Base-by-base conservation (phyloP, 2,329 filamentous ascomycete genomes). In the Nothomitra cinnamomea region DNA sequence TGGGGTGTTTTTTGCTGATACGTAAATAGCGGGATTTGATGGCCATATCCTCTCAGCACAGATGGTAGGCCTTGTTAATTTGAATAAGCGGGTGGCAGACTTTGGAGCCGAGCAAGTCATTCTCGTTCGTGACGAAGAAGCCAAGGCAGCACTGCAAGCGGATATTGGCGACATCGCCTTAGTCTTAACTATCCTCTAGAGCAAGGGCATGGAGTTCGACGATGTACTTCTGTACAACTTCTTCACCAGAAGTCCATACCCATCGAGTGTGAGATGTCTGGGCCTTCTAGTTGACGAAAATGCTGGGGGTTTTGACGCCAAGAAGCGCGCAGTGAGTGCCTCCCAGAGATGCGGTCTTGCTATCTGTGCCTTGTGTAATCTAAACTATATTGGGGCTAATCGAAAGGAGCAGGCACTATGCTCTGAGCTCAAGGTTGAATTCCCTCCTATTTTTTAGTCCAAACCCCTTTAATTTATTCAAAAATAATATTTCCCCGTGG, bases 171-270 rank as follows among this genome's bases (percentile, higher is more conserved):
- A 62, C 3, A 57, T 60, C 32, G 62, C 61, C 1, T 52, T 65
- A 12, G 59, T 66, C 19, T 56, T 66, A 3, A 66, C 64, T 0
- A 62, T 66, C 25, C 53, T 65, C 1, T 59, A 66, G 45, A 63
- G 61, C 25, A 66, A 66, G 43, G 64, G 64, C 2, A 66, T 66
- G 64, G 65, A 66, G 28, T 66, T 66, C 51, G 62, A 66, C 28
- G 64, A 66, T 52, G 65, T 66, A 1, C 58, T 66, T 28, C 40
- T 65, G 4, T 64, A 61, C 43, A 57, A 66, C 40, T 65, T 66
- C 28, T 65, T 63, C 43, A 55, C 57, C 4, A 53, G 53, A 4
- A 61, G 57, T 45, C 53, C 53, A 1, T 49, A 63, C 54, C 57
- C 57, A 21, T 55, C 56, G 53, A 55, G 56, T 55, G 53, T 60